A percentile compares a stretch with the other conserved stretches of the same genome.
These are phyloP conservation scores for Cornus florida DNA, from an alignment of 148 eudicot species.

Conservation along the genomic window DNA sequence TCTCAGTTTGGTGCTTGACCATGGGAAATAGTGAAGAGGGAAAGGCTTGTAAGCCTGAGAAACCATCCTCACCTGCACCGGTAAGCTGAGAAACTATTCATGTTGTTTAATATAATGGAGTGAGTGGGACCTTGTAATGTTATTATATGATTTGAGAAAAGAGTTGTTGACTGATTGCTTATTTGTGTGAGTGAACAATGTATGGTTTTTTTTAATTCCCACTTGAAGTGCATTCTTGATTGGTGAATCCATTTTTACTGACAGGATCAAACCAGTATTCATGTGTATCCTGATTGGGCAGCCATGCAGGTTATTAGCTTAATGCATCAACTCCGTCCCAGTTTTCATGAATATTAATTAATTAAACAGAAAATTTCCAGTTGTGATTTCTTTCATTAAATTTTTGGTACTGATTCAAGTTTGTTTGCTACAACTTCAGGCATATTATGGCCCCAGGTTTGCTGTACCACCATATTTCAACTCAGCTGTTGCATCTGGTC, in stretches of 20 bases:
- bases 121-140: background rate
- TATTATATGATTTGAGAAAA: background rate
- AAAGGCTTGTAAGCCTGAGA: slow-evolving; percentile 53
- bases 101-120: background rate
- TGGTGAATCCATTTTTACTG: slow-evolving; percentile 15
- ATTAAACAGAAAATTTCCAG: background rate
- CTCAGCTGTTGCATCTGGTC: slow-evolving; percentile 76
- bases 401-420: background rate
- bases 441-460: slow-evolving; percentile 88
- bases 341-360: background rate
- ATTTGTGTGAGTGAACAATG: background rate
- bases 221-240: slow-evolving; percentile 4
- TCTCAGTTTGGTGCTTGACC: slow-evolving; percentile 16
- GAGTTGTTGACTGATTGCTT: background rate
- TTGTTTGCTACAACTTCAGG: slow-evolving; percentile 43
- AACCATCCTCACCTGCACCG: slow-evolving; percentile 55
- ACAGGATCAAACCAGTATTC: slow-evolving; percentile 73
- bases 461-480: slow-evolving; percentile 78
- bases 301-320: slow-evolving; percentile 76
- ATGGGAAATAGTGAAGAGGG: slow-evolving; percentile 70
- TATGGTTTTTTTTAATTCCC: background rate
- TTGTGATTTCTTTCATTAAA: background rate
- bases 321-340: background rate
- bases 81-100: slow-evolving; percentile 35
- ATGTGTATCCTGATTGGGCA: slow-evolving; percentile 94